Evolutionary conservation across 345 rosid species (phyloP), one percentile per base, ranked within the genome.

Genomic region (Camelina laxa): DNA sequence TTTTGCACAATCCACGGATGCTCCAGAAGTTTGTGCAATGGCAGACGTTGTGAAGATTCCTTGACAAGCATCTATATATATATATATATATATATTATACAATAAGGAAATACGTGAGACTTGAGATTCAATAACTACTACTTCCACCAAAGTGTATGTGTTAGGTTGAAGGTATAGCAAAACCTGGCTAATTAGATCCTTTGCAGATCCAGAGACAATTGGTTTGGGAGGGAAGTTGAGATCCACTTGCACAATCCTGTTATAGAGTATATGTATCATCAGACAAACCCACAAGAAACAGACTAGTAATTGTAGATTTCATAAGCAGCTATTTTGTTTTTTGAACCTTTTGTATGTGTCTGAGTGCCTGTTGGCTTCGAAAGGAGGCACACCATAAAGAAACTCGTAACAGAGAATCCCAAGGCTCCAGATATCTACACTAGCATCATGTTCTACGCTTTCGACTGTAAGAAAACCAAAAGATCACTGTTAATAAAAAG

Each of bases 391-490:
- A 0, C 98, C 98, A 57, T 90, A 92, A 2, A 95, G 86, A 63
- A 95, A 95, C 81, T 95, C 98, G 64, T 92, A 95, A 72, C 96
- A 92, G 45, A 96, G 82, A 48, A 96, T 87, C 66, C 99, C 99
- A 47, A 96, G 95, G 83, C 99, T 96, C 99, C 99, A 96, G 42
- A 92, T 89, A 81, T 96, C 98, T 60, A 92, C 98, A 59, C 81
- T 92, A 35, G 98, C 92, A 70, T 96, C 99, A 75, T 96, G 99
- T 84, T 96, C 99, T 2, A 86, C 91, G 57, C 96, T 91, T 79
- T 96, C 97, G 9, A 96, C 99, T 92, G 87, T 81, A 30, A 33
- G 7, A 11, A 5, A 38, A 16, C 14, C 42, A 44, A 50, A 60
- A 47, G 22, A 24, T 17, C 54, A 64, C 2, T n/a, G 14, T 70